Base-by-base conservation (phyloP, 345 rosid genomes). In the Ailanthus altissimus region DNA sequence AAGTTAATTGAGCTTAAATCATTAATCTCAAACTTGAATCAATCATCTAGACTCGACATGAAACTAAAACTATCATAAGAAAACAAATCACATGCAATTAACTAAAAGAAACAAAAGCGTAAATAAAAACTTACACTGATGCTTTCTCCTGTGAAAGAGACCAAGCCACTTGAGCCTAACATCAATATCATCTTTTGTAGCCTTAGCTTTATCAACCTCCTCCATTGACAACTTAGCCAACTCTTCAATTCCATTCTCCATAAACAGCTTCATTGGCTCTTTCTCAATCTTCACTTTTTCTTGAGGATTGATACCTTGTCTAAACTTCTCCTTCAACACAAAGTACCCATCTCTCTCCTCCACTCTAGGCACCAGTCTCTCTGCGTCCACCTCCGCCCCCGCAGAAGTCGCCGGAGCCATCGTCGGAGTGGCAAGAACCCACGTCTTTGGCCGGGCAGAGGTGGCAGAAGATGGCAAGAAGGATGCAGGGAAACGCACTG, bases 121-220 rank as follows among this genome's bases (percentile, higher is more conserved):
- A 15, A 14, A 15, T 36, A 6, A 46, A 26, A 60, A 81, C 97
- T 84, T 82, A 95, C 99, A 90, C 0, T 87, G 93, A 77, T 90
- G 96, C 84, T 95, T 95, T 71, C 99, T 84, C 75, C 99, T 86
- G 77, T 93, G 99, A 65, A 95, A 92, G 76, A 95, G 84, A 79
- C 99, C 99, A 82, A 95, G 98, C 98, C 99, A 95, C 77, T 95
- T 95, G 75, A 95, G 98, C 75, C 99, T 84, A 74, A 93, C 92
- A 77, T 95, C 99, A 77, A 93, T 73, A 72, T 93, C 98, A 43
- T 89, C 97, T 74, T 92, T 95, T 0, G 84, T 82, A 61, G n/a
- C 25, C 82, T 95, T 93, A 12, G 50, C 79, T 63, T 82, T 72
- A 63, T 93, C 98, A 73, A 92, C 76, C 75, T 95, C 96, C 74